These are phyloP conservation scores for Phlebiopsis gigantea DNA, from an alignment of 768 basidiomycete genomes.

Conservation along the genomic window DNA sequence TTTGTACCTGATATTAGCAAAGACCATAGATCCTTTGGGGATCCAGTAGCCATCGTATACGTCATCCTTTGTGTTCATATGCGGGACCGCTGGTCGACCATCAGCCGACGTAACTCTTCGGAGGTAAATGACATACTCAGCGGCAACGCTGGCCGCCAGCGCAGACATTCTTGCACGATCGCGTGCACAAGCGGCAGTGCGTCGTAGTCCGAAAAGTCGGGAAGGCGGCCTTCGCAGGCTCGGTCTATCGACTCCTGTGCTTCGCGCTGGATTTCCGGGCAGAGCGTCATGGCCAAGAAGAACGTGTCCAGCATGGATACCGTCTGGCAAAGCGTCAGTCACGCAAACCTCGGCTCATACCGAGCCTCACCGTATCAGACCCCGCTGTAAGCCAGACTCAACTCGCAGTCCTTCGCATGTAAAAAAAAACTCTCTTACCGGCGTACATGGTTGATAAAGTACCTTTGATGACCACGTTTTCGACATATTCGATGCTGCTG, in stretches of 20 bases:
- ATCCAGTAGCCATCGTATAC: too few species aligned
- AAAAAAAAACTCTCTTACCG: not conserved
- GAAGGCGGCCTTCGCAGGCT: conserved; percentile 22
- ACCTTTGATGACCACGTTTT: conserved; percentile 3
- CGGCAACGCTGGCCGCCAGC: not conserved
- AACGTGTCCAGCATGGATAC: conserved; percentile 26
- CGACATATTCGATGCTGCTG: not conserved
- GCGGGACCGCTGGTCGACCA: too few species aligned
- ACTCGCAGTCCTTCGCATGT: not conserved
- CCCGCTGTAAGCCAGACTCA: not conserved
- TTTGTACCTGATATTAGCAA: too few species aligned
- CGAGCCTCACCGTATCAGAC: conserved; percentile 10
- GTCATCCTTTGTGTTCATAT: too few species aligned
- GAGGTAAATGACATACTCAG: conserved; percentile 18
- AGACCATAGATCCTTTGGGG: too few species aligned
- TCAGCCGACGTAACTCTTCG: too few species aligned
- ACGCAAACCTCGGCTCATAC: too few species aligned
- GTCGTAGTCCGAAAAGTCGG: conserved; percentile 18
- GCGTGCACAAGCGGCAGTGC: conserved; percentile 15
- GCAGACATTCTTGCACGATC: not conserved
- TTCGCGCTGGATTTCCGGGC: conserved; percentile 25
- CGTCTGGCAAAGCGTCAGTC: conserved; percentile 22
- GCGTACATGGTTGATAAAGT: conserved; percentile 13
- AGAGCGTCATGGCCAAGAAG: conserved; percentile 32
- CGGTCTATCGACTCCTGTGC: conserved; percentile 27